Percentiles rank a stretch among this genome's conserved stretches.
Evolutionary conservation across 1,284 basidiomycete species (phyloP).

Genomic region (Bondarzewia mesenterica): DNA sequence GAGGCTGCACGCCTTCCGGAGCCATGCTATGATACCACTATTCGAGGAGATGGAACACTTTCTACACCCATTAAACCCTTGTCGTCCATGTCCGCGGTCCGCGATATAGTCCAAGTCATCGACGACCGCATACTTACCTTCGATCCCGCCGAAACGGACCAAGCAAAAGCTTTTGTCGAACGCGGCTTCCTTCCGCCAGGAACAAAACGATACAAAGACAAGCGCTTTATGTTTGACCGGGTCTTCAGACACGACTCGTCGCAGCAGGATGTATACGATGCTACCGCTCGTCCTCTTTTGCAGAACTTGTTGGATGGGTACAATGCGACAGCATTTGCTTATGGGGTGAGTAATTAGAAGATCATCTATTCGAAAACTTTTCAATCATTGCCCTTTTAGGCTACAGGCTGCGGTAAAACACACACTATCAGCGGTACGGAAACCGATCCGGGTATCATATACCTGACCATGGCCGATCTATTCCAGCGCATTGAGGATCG

Average conservation of each 20-base stretch:
- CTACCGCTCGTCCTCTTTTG: conserved; percentile 79
- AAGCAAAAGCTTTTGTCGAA: conserved; percentile 65
- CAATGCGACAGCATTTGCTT: conserved; percentile 95
- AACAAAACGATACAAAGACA: conserved; percentile 86
- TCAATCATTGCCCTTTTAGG: conserved; percentile 39
- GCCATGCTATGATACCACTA: conserved; percentile 53
- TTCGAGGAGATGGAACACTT: conserved; percentile 78
- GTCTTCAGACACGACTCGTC: conserved; percentile 77
- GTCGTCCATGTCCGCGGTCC: conserved; percentile 46
- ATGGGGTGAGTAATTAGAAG: conserved; percentile 66
- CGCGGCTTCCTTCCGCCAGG: conserved; percentile 78
- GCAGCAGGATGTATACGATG: conserved; percentile 82
- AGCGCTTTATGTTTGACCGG: conserved; percentile 91
- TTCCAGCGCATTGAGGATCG: conserved; percentile 85
- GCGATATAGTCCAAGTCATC: conserved; percentile 71
- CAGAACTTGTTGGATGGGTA: conserved; percentile 85
- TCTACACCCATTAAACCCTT: conserved; percentile 53
- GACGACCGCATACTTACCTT: conserved; percentile 91
- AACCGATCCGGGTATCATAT: conserved; percentile 84
- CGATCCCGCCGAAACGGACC: conserved; percentile 86
- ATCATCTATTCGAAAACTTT: background rate
- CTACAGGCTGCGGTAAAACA: conserved; percentile 96
- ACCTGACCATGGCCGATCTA: conserved; percentile 93
- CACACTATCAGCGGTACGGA: conserved; percentile 94
- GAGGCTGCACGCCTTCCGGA: conserved; percentile 78